Evolutionary conservation across 1,139 yeast species (phyloP).

Genomic region (Nakaseomyces sp.): DNA sequence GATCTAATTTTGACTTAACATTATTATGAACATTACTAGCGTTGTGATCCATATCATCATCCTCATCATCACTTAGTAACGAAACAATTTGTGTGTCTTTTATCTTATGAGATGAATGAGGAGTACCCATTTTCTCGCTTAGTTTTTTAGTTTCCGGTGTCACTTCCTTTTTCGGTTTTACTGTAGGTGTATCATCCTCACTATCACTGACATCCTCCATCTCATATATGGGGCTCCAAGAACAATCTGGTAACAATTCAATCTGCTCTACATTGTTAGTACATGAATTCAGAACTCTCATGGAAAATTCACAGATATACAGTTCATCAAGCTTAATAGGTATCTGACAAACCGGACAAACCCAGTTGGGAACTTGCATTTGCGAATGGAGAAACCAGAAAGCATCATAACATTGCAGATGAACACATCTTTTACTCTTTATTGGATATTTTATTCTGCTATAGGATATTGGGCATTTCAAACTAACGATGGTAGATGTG

Average conservation of each 20-base stretch:
- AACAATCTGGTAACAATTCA: constrained; percentile 48
- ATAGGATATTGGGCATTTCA: constrained; percentile 58
- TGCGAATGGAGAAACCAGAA: constrained; percentile 51
- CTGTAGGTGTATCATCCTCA: constrained; percentile 13
- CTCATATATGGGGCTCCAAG: constrained; percentile 42
- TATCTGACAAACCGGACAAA: constrained; percentile 55
- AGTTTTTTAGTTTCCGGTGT: background rate
- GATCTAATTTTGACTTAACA: background rate
- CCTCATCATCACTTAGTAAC: constrained; percentile 5
- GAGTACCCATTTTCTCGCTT: background rate
- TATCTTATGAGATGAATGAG: constrained; percentile 4
- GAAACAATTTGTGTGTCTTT: constrained; percentile 9
- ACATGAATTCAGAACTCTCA: constrained; percentile 41
- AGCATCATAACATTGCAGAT: constrained; percentile 68
- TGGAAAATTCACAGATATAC: constrained; percentile 53
- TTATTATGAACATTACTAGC: background rate
- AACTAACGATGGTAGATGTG: constrained; percentile 46
- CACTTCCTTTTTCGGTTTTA: background rate
- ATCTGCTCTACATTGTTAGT: constrained; percentile 45
- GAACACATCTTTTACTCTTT: constrained; percentile 51
- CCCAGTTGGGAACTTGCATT: constrained; percentile 55
- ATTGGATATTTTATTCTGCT: constrained; percentile 54
- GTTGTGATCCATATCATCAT: background rate
- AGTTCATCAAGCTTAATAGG: constrained; percentile 42
- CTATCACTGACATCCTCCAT: constrained; percentile 19